Conservation (phyloP, 139 green algal genomes). For the Trebouxia sp. region DNA sequence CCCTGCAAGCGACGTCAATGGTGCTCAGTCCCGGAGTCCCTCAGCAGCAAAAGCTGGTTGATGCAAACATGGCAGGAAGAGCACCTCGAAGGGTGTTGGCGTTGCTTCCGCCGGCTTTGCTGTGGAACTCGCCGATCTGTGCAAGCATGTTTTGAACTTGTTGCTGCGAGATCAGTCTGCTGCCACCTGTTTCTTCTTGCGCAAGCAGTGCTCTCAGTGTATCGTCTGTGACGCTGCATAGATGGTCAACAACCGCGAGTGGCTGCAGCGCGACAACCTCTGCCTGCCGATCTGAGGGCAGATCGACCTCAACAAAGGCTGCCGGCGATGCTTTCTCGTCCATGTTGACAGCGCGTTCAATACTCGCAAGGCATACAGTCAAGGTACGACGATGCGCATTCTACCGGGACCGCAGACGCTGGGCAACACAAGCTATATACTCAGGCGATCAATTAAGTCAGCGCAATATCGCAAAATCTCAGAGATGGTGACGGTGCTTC, state of each 20-base stretch:
- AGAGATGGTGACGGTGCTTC: too few species aligned
- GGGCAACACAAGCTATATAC: too few species aligned
- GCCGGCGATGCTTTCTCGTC: slow-evolving; percentile 6
- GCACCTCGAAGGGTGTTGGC: slow-evolving; percentile 35
- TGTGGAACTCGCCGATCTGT: slow-evolving; percentile 50
- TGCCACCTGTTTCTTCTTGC: slow-evolving; percentile 49
- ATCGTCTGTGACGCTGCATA: slow-evolving; percentile 21
- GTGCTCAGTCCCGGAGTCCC: slow-evolving; percentile 23
- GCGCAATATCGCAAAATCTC: too few species aligned
- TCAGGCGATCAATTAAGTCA: too few species aligned
- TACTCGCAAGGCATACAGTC: too few species aligned
- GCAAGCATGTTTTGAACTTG: slow-evolving; percentile 54
- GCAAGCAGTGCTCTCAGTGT: slow-evolving; percentile 21
- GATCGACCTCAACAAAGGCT: background rate
- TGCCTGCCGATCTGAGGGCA: background rate
- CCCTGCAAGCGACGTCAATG: background rate
- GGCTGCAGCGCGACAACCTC: background rate
- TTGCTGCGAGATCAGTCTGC: slow-evolving; percentile 34
- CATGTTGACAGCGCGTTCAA: too few species aligned
- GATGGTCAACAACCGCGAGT: background rate
- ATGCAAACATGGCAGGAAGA: background rate
- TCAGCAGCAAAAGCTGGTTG: background rate
- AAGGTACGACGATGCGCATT: too few species aligned
- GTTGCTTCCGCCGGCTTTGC: slow-evolving; percentile 54
- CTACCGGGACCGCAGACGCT: too few species aligned